Evolutionary conservation across 495 filamentous ascomycete species (phyloP), one percentile per base, ranked within the genome.

Genomic region (Alectoria sarmentosa): DNA sequence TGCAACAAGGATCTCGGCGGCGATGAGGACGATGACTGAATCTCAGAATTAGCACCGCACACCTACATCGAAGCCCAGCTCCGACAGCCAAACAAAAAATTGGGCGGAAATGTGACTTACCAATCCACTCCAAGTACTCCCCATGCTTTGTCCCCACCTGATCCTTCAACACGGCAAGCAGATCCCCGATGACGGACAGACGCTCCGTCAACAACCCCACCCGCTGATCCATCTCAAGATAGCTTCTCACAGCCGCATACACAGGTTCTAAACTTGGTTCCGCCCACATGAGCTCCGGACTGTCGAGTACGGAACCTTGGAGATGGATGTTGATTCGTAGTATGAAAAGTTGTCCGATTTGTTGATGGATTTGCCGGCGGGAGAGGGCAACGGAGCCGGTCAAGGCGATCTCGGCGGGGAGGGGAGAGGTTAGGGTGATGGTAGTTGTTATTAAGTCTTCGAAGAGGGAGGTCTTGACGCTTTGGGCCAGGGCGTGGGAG

Each of bases 341-440:
- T 70, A 98, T 98, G 75, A 98, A 98, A 17, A 98, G 84, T 75
- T 98, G 90, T 73, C 94, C 94, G 63, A 98, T 96, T 72, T 97
- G 91, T 90, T 96, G 96, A 78, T 96, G 96, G 81, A 97, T 96
- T 72, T 98, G 83, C 36, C 82, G 79, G 17, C 92, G 84, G 36
- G 84, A 88, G 56, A 98, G 84, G 44, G 88, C 85, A 69, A 98
- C 90, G 70, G 91, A 93, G 64, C 94, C 94, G 1, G 93, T 96
- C 66, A 88, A 74, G 1, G 95, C 94, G 61, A 98, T 93, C 72
- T 93, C 89, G 19, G 87, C 85, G 1, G 94, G 94, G 14, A 98
- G 88, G 44, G 91, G 88, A 65, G 95, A 92, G 65, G 92, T 96
- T 14, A 86, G 84, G 62, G 90, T 85, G 67, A 98, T 95, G 37